These are phyloP conservation scores for Rubia tinctorum DNA, from an alignment of 305 asterid species.

Conservation along the genomic window DNA sequence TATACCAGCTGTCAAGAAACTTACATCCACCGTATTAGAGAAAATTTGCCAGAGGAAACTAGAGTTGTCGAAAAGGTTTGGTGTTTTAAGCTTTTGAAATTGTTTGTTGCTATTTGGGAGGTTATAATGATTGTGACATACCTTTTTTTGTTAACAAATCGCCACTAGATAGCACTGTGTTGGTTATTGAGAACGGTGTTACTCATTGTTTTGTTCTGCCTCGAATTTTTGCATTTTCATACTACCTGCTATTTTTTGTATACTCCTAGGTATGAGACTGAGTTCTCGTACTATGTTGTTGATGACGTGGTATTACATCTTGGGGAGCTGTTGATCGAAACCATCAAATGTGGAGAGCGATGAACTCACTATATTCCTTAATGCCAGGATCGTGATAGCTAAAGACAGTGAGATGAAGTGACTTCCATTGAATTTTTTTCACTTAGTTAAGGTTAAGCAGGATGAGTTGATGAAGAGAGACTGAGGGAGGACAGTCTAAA, in stretches of 20 bases:
- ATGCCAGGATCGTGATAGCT: no score
- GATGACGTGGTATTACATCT: no score
- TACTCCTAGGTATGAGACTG: no score
- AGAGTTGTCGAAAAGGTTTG: conserved; percentile 58
- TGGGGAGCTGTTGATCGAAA: no score
- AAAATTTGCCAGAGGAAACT: conserved; percentile 91
- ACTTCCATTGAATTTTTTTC: no score
- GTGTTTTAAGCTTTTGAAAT: background rate
- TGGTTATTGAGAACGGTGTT: conserved; percentile 25
- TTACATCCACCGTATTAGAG: conserved; percentile 78
- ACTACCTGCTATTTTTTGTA: no score
- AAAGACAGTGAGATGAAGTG: no score
- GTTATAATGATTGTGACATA: conserved; percentile 13
- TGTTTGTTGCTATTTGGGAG: background rate
- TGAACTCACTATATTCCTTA: no score
- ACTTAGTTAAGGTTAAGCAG: conserved; percentile 87
- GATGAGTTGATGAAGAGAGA: conserved; percentile 89
- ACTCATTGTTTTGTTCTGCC: no score
- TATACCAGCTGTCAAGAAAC: conserved; percentile 57
- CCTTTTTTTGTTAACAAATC: conserved; percentile 20
- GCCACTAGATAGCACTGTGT: conserved; percentile 21
- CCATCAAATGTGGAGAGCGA: no score
- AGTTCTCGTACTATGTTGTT: no score
- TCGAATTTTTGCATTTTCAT: no score
- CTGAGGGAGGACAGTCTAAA: conserved; percentile 85